A percentile compares a stretch with the other conserved stretches of the same genome.
These are phyloP conservation scores for Pichia norvegensis DNA, from an alignment of 1,139 yeast genomes.

Conservation along the genomic window DNA sequence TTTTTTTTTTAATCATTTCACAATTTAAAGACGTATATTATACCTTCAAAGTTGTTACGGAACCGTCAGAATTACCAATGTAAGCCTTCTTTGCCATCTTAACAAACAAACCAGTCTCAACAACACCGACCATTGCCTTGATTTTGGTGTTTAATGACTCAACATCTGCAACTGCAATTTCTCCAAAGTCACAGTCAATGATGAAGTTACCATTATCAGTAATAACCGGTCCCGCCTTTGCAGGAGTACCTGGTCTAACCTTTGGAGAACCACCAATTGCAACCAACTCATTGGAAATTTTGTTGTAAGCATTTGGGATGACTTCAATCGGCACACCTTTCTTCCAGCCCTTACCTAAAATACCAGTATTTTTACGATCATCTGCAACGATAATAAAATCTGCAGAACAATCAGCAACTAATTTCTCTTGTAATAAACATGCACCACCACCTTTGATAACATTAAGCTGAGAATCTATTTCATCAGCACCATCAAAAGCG, in stretches of 20 bases:
- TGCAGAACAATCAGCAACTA: constrained; percentile 76
- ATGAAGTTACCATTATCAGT: constrained; percentile 94
- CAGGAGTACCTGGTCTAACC: constrained; percentile 79
- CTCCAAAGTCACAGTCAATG: constrained; percentile 90
- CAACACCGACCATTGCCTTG: constrained; percentile 83
- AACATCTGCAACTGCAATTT: constrained; percentile 52
- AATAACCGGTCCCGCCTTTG: constrained; percentile 97
- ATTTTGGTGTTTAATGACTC: constrained; percentile 51
- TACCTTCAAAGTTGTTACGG: constrained; percentile 20
- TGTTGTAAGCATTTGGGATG: constrained; percentile 80
- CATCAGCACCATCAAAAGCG: constrained; percentile 99
- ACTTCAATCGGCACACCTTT: constrained; percentile 95
- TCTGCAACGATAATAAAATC: constrained; percentile 88
- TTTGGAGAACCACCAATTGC: constrained; percentile 61
- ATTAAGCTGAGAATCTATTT: constrained; percentile 72
- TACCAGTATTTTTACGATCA: constrained; percentile 67
- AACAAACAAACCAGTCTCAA: constrained; percentile 89
- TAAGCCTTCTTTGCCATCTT: constrained; percentile 71
- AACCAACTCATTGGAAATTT: constrained; percentile 57
- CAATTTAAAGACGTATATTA: constrained; percentile 1
- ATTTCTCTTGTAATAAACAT: constrained; percentile 91
- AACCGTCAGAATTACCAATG: constrained; percentile 54
- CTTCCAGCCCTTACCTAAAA: constrained; percentile 73
- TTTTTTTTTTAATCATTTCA: background rate
- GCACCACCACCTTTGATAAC: constrained; percentile 99